Conservation (phyloP, 768 basidiomycete species). For the Myochromella boudieri region DNA sequence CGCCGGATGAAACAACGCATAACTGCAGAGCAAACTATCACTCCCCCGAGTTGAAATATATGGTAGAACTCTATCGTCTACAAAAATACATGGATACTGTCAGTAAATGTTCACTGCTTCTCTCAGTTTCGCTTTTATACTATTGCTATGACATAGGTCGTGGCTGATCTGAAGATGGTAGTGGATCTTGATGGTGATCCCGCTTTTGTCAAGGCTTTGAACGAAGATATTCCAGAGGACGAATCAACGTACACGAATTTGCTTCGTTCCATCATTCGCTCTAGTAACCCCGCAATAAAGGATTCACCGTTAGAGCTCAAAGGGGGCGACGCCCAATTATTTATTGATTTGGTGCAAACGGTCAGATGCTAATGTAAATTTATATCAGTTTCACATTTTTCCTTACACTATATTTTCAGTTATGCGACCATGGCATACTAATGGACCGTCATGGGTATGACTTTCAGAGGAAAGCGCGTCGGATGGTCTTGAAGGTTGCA, state of each 20-base stretch:
- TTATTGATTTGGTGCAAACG: neutral
- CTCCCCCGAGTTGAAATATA: too few species aligned
- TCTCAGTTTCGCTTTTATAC: neutral
- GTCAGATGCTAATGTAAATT: neutral
- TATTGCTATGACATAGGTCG: too few species aligned
- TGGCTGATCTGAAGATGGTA: neutral
- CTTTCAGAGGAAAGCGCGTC: slow-evolving; percentile 17
- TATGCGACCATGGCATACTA: neutral
- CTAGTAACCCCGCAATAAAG: too few species aligned
- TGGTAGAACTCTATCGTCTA: too few species aligned
- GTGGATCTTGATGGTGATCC: neutral
- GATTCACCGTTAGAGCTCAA: too few species aligned
- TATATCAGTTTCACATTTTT: neutral
- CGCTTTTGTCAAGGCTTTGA: neutral
- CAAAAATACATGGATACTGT: too few species aligned
- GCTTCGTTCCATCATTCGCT: neutral
- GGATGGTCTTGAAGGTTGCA: slow-evolving; percentile 22
- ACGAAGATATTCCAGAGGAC: neutral
- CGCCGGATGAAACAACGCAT: too few species aligned
- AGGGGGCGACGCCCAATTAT: neutral
- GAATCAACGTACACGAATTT: neutral
- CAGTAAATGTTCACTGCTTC: too few species aligned
- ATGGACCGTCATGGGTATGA: neutral
- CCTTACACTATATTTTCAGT: neutral
- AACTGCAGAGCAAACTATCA: too few species aligned